phyloP scores from a whole-genome alignment of 805 yeast genomes.

The Sugiyamaella boreocaroliniensis region DNA sequence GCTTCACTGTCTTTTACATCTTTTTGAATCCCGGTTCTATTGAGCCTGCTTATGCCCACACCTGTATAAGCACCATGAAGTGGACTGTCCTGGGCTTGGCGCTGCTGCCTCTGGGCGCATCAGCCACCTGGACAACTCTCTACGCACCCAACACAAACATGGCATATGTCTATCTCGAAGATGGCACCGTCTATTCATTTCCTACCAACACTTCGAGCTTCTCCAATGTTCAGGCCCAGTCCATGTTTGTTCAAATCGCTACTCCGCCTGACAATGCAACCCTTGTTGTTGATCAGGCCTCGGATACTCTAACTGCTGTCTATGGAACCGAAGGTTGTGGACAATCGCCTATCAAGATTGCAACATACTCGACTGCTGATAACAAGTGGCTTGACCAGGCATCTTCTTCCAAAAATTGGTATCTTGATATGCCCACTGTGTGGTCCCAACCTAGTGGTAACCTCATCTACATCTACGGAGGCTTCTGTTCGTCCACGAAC shows the following conservation, averaged over 20 bases:
- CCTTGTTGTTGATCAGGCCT: constrained; percentile 21
- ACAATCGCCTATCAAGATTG: constrained; percentile 20
- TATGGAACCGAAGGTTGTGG: constrained; percentile 24
- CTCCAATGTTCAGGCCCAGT: constrained; percentile 5
- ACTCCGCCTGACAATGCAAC: constrained; percentile 26
- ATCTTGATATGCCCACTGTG: constrained; percentile 19
- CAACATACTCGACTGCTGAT: constrained; percentile 14
- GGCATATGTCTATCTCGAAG: constrained; percentile 18
- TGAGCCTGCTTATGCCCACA: too few relatives aligned
- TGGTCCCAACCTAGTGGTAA: constrained; percentile 24
- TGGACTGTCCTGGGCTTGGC: not conserved
- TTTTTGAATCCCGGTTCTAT: not conserved
- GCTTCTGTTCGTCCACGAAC: constrained; percentile 19
- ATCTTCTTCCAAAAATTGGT: constrained; percentile 21
- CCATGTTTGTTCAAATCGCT: constrained; percentile 17
- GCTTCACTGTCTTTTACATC: not conserved
- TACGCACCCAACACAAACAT: constrained; percentile 18
- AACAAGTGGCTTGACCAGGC: constrained; percentile 22
- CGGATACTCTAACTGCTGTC: constrained; percentile 21
- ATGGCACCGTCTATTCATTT: constrained; percentile 18
- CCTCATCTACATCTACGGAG: constrained; percentile 28
- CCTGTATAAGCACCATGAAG: not conserved
- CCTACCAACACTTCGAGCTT: constrained; percentile 5
- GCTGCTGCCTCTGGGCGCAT: not conserved
- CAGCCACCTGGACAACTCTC: constrained; percentile 19